A percentile compares a stretch with the other conserved stretches of the same genome.
These are phyloP conservation scores for Omphalea diandra DNA, from an alignment of 441 rosid species.

Conservation along the genomic window DNA sequence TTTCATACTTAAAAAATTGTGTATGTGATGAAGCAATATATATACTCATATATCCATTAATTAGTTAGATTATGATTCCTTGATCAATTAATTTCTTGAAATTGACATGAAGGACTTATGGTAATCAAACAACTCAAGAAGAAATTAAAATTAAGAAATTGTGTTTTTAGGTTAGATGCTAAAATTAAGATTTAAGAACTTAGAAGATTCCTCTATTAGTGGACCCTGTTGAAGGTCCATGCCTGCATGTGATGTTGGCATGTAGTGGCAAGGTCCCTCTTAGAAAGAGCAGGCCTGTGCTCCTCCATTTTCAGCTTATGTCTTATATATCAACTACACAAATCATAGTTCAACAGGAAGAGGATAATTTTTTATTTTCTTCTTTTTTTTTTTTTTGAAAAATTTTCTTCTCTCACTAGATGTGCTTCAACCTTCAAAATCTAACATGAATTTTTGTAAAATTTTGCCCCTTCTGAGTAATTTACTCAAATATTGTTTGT, in stretches of 20 bases:
- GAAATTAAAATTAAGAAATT: not conserved
- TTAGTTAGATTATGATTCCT: not conserved
- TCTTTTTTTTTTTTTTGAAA: not conserved
- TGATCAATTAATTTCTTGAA: not conserved
- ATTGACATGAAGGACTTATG: not conserved
- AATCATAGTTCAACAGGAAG: not conserved
- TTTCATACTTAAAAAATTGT: too few relatives aligned
- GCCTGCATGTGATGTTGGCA: slow-evolving; percentile 29
- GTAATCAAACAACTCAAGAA: not conserved
- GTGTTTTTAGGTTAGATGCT: not conserved
- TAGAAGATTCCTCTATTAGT: slow-evolving; percentile 30
- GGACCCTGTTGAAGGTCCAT: slow-evolving; percentile 34
- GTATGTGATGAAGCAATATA: too few relatives aligned
- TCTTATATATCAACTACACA: not conserved
- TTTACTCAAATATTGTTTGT: too few relatives aligned
- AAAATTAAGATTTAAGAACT: slow-evolving; percentile 5
- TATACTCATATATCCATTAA: not conserved
- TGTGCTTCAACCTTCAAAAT: too few relatives aligned
- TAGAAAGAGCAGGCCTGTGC: not conserved
- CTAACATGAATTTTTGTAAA: too few relatives aligned
- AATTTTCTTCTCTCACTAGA: too few relatives aligned
- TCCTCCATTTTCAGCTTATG: not conserved
- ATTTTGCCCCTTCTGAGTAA: too few relatives aligned
- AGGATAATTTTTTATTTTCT: not conserved
- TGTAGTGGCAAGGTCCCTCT: slow-evolving; percentile 24